Percentiles rank a stretch among this genome's conserved stretches.
Conservation (phyloP, 306 rosid species). For the Vicia sativa region DNA sequence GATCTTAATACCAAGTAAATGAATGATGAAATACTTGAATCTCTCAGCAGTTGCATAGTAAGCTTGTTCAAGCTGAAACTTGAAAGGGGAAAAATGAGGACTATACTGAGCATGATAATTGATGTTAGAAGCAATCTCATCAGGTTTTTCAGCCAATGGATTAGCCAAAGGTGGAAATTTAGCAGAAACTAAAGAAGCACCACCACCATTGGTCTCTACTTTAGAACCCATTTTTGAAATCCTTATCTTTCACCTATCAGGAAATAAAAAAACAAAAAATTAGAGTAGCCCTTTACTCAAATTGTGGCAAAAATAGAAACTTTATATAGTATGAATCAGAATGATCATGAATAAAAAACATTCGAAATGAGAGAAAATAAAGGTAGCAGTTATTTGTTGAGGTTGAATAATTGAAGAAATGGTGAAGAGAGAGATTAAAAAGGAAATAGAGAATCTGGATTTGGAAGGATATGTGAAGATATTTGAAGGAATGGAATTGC, state of each 20-base stretch:
- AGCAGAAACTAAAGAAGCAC: conserved; percentile 35
- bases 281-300: conserved; percentile 27
- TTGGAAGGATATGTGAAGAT: conserved; percentile 44
- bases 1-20: conserved; percentile 30
- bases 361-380: conserved; percentile 30
- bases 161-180: conserved; percentile 73
- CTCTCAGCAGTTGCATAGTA: conserved; percentile 93
- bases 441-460: conserved; percentile 29
- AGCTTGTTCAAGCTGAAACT: conserved; percentile 88
- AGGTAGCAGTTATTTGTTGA: neutral
- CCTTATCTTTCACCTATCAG: conserved; percentile 37
- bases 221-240: conserved; percentile 58
- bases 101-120: conserved; percentile 85
- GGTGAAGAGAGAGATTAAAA: conserved; percentile 17
- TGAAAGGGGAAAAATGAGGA: conserved; percentile 90
- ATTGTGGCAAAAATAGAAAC: conserved; percentile 28
- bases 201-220: conserved; percentile 37
- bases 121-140: conserved; percentile 83
- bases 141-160: conserved; percentile 77
- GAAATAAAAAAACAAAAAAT: neutral
- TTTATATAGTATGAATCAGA: conserved; percentile 13
- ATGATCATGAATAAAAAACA: conserved; percentile 10
- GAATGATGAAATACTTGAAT: conserved; percentile 53
- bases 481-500: conserved; percentile 42
- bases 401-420: conserved; percentile 31